Evolutionary conservation across 2,329 filamentous ascomycete species (phyloP).

Genomic region (Penicillium italicum): DNA sequence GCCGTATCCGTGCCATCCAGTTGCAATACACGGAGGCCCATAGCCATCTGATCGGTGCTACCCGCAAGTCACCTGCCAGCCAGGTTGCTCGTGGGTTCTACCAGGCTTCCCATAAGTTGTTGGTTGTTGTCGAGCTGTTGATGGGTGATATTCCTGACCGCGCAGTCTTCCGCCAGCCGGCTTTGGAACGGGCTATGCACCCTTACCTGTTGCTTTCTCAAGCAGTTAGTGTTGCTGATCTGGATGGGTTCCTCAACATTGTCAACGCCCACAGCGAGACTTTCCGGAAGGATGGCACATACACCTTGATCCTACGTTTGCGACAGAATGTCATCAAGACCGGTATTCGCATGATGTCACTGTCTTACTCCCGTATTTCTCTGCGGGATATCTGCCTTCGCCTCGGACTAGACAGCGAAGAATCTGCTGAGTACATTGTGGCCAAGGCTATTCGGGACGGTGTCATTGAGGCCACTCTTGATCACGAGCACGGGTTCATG

Average conservation of each 20-base stretch:
- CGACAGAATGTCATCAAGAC: constrained; percentile 99
- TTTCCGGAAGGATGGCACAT: constrained; percentile 91
- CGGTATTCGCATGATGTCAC: constrained; percentile 96
- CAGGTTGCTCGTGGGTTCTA: constrained; percentile 89
- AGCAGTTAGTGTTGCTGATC: constrained; percentile 91
- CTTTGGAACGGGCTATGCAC: constrained; percentile 79
- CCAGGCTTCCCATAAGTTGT: constrained; percentile 92
- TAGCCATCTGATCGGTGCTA: constrained; percentile 86
- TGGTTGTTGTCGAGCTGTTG: constrained; percentile 90
- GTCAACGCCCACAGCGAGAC: constrained; percentile 76
- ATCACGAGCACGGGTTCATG: constrained; percentile 95
- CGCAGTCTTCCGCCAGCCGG: constrained; percentile 84
- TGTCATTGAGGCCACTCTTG: constrained; percentile 90
- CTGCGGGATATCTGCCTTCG: constrained; percentile 96
- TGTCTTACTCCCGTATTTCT: constrained; percentile 96
- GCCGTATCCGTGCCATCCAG: constrained; percentile 93
- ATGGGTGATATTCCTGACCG: constrained; percentile 99
- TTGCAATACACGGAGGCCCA: constrained; percentile 96
- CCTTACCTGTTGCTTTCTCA: constrained; percentile 94
- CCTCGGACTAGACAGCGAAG: constrained; percentile 87
- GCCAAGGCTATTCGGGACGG: constrained; percentile 97
- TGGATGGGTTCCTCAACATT: constrained; percentile 86
- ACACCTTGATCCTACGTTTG: constrained; percentile 88
- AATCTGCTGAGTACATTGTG: constrained; percentile 98
- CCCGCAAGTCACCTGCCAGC: constrained; percentile 89